phyloP scores from a whole-genome alignment of 78 protist species.

The Acrasis kona region DNA sequence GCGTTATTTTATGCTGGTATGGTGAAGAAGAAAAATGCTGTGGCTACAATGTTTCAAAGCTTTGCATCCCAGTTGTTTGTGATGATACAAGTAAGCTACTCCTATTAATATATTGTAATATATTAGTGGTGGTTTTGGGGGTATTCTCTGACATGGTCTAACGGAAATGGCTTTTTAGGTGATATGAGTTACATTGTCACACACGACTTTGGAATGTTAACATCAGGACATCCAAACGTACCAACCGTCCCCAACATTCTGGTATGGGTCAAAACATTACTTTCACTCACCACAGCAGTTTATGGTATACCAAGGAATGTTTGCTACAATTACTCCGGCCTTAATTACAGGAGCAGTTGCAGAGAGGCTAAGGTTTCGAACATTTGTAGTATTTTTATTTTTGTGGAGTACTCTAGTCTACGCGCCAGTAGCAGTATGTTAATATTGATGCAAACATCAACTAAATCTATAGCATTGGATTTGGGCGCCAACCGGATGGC shows the following conservation, averaged over 20 bases:
- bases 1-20: constrained; percentile 76
- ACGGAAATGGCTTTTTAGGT: too few relatives aligned
- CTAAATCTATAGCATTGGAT: constrained; percentile 6
- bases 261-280: too few relatives aligned
- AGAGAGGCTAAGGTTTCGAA: constrained; percentile 44
- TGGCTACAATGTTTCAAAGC: constrained; percentile 53
- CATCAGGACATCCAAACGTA: too few relatives aligned
- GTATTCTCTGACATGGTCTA: constrained; percentile 54
- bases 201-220: too few relatives aligned
- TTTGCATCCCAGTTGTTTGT: constrained; percentile 38
- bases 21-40: constrained; percentile 58
- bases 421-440: constrained; percentile 81
- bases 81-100: constrained; percentile 45
- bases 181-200: too few relatives aligned
- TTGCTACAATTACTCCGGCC: constrained; percentile 76
- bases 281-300: constrained; percentile 43
- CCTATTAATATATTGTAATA: too few relatives aligned
- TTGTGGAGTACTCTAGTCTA: constrained; percentile 70
- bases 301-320: constrained; percentile 76
- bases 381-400: constrained; percentile 38
- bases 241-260: too few relatives aligned
- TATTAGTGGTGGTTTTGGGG: constrained; percentile 72
- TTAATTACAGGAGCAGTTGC: constrained; percentile 82
- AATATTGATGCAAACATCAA: constrained; percentile 62
- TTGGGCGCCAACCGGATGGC: constrained; percentile 56